phyloP scores from a whole-genome alignment of 2,329 filamentous ascomycete species.

The Coniella vitis region DNA sequence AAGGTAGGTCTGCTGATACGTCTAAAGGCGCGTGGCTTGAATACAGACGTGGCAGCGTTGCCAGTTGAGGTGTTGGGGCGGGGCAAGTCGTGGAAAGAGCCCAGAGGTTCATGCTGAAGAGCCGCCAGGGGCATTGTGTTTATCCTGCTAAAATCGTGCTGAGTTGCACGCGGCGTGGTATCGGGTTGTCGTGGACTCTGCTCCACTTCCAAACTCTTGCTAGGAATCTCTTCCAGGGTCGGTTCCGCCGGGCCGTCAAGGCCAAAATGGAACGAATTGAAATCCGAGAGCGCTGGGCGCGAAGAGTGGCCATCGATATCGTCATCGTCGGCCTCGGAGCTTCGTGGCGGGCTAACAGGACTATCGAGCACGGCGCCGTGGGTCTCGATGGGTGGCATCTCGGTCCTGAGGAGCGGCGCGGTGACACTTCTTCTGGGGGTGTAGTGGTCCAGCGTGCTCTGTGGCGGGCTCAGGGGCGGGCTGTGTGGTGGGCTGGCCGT shows the following conservation, averaged over 20 bases:
- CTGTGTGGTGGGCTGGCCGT: constrained; percentile 11
- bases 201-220: background rate
- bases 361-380: background rate
- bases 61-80: constrained; percentile 11
- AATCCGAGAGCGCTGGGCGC: constrained; percentile 2
- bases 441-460: background rate
- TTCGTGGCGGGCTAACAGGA: constrained; percentile 11
- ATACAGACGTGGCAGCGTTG: background rate
- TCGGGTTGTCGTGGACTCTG: constrained; percentile 4
- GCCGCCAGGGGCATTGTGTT: constrained; percentile 10
- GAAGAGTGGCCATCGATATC: background rate
- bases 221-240: background rate
- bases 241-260: background rate
- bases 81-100: background rate
- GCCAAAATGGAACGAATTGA: constrained; percentile 10
- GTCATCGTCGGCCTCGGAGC: background rate
- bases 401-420: constrained; percentile 6
- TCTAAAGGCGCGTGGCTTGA: constrained; percentile 12
- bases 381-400: background rate
- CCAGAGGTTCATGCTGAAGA: background rate
- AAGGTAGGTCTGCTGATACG: constrained; percentile 15
- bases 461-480: constrained; percentile 11
- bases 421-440: constrained; percentile 12
- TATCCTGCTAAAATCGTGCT: constrained; percentile 10
- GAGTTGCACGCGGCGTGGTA: background rate